Percentiles rank a stretch among this genome's conserved stretches.
Evolutionary conservation across 306 rosid genomes (phyloP).

Genomic region (Trifolium subterraneum): DNA sequence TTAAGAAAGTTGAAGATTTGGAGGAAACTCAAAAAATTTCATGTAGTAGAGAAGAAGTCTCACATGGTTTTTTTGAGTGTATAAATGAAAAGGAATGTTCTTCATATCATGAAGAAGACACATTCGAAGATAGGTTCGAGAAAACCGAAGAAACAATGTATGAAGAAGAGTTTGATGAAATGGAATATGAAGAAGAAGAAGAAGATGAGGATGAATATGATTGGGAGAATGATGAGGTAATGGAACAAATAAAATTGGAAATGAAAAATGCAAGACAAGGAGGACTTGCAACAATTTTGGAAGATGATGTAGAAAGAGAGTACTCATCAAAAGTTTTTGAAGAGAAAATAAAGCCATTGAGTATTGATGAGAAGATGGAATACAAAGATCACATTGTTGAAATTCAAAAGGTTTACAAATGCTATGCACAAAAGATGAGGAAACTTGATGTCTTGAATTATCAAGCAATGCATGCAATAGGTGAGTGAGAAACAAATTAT

Average conservation of each 20-base stretch:
- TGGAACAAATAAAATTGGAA: slow-evolving; percentile 74
- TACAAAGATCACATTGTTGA: slow-evolving; percentile 66
- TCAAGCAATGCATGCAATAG: slow-evolving; percentile 86
- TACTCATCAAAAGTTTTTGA: slow-evolving; percentile 40
- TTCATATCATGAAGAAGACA: not conserved
- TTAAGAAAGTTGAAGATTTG: slow-evolving; percentile 13
- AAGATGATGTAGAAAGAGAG: slow-evolving; percentile 61
- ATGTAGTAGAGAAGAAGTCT: slow-evolving; percentile 11
- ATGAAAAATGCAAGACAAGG: slow-evolving; percentile 69
- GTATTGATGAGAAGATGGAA: slow-evolving; percentile 60
- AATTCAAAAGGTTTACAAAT: slow-evolving; percentile 62
- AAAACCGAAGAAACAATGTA: slow-evolving; percentile 39
- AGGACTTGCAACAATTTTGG: slow-evolving; percentile 78
- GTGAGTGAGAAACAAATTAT: slow-evolving; percentile 55
- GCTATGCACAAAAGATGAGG: slow-evolving; percentile 72
- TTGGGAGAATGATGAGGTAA: slow-evolving; percentile 73
- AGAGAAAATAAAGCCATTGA: slow-evolving; percentile 49
- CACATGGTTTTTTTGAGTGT: not conserved
- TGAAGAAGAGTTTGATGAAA: slow-evolving; percentile 33
- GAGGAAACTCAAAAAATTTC: slow-evolving; percentile 30
- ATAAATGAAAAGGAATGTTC: slow-evolving; percentile 30
- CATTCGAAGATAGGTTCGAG: no score
- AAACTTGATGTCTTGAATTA: slow-evolving; percentile 78
- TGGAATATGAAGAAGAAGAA: slow-evolving; percentile 45
- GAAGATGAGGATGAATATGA: slow-evolving; percentile 36